These are phyloP conservation scores for Clonostachys sp. DNA, from an alignment of 2,329 filamentous ascomycete genomes.

Conservation along the genomic window DNA sequence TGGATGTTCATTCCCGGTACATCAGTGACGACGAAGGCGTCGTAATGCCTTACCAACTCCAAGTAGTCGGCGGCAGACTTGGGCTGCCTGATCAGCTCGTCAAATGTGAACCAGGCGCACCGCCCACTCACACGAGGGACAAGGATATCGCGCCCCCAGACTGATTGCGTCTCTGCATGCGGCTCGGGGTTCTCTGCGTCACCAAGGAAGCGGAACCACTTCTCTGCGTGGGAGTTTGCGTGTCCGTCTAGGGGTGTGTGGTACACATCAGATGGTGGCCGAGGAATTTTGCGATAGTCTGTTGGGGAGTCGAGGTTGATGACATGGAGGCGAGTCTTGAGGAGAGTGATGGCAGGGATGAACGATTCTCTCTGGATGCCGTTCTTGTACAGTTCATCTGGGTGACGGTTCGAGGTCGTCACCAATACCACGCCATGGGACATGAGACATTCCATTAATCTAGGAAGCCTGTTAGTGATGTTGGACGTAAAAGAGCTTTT, in stretches of 20 bases:
- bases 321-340: constrained; percentile 78
- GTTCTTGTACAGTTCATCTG: constrained; percentile 95
- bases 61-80: constrained; percentile 94
- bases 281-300: constrained; percentile 95
- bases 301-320: constrained; percentile 94
- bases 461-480: constrained; percentile 10
- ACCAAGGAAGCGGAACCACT: constrained; percentile 94
- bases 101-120: constrained; percentile 87
- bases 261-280: constrained; percentile 90
- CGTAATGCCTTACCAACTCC: constrained; percentile 83
- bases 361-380: constrained; percentile 95
- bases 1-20: constrained; percentile 88
- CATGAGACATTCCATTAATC: constrained; percentile 86
- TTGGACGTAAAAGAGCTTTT: constrained; percentile 1
- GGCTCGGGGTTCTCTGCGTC: constrained; percentile 73
- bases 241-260: constrained; percentile 79
- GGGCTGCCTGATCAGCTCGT: constrained; percentile 83
- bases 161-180: constrained; percentile 71
- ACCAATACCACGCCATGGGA: constrained; percentile 94
- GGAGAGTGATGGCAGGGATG: constrained; percentile 87
- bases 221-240: constrained; percentile 77
- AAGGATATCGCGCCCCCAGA: constrained; percentile 88
- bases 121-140: constrained; percentile 85
- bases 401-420: constrained; percentile 95
- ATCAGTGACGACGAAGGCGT: constrained; percentile 87